Evolutionary conservation across 306 rosid species (phyloP).

Genomic region (Lathyrus oleraceus): DNA sequence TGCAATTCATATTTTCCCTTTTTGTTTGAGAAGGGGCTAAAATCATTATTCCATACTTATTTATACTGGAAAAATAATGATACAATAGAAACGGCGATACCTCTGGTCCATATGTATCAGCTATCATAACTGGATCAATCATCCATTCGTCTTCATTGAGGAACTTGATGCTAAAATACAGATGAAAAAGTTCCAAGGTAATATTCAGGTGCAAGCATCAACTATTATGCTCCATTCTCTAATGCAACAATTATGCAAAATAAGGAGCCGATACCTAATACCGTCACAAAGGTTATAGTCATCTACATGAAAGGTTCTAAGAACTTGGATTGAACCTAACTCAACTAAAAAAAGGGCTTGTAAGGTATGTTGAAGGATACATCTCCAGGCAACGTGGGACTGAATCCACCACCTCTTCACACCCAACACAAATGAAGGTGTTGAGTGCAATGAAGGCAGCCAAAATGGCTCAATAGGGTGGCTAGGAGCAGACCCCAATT

Average conservation of each 20-base stretch:
- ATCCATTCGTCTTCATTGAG: conserved; percentile 78
- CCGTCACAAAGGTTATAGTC: background rate
- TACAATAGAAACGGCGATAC: conserved; percentile 44
- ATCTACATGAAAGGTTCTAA: background rate
- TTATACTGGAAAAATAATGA: background rate
- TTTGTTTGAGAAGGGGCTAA: background rate
- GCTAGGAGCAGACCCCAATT: background rate
- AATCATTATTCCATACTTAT: background rate
- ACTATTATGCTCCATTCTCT: conserved; percentile 8
- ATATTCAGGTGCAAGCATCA: conserved; percentile 21
- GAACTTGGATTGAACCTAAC: background rate
- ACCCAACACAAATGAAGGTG: background rate
- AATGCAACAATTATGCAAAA: background rate
- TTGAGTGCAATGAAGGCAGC: background rate
- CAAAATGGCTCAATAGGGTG: background rate
- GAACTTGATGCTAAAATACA: conserved; percentile 71
- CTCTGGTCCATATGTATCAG: conserved; percentile 89
- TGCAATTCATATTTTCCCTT: background rate
- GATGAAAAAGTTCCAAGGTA: conserved; percentile 5
- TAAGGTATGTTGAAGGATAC: background rate
- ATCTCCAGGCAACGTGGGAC: background rate
- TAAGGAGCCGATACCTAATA: background rate
- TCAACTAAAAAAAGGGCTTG: background rate
- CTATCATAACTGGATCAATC: conserved; percentile 81
- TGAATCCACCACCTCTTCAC: conserved; percentile 10